Conservation (phyloP, 257 asterid species). For the Solanum chilense region DNA sequence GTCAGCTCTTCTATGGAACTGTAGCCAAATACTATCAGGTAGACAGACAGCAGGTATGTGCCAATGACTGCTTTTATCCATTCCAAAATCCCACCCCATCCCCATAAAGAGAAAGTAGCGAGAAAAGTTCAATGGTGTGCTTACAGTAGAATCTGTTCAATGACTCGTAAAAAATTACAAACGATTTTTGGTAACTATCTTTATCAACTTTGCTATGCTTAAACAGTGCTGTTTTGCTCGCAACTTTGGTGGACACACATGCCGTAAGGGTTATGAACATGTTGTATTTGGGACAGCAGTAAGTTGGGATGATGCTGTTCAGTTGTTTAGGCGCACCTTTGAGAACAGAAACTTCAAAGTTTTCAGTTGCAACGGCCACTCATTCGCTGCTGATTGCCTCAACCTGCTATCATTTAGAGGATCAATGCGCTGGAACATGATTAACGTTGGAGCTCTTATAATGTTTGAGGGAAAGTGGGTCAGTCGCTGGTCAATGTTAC, state of each 20-base stretch:
- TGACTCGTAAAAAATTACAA: not conserved
- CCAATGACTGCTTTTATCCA: not conserved
- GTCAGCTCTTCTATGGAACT: conserved; percentile 56
- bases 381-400: conserved; percentile 57
- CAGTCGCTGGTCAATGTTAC: conserved; percentile 31
- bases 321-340: conserved; percentile 27
- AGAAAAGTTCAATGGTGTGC: not conserved
- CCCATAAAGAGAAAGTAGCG: not conserved
- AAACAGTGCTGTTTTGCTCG: conserved; percentile 78
- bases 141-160: not conserved
- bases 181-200: not conserved
- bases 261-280: conserved; percentile 54
- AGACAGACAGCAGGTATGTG: conserved; percentile 65
- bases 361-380: conserved; percentile 83
- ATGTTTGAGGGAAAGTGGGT: conserved; percentile 68
- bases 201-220: not conserved
- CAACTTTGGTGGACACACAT: conserved; percentile 51
- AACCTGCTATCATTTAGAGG: conserved; percentile 61
- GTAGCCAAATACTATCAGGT: conserved; percentile 74
- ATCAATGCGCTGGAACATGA: conserved; percentile 81
- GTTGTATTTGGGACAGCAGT: conserved; percentile 56
- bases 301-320: conserved; percentile 81
- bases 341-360: conserved; percentile 69
- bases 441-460: conserved; percentile 49
- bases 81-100: not conserved